Conservation (phyloP, 2,329 filamentous ascomycete species). For the Penicillium sp. region DNA sequence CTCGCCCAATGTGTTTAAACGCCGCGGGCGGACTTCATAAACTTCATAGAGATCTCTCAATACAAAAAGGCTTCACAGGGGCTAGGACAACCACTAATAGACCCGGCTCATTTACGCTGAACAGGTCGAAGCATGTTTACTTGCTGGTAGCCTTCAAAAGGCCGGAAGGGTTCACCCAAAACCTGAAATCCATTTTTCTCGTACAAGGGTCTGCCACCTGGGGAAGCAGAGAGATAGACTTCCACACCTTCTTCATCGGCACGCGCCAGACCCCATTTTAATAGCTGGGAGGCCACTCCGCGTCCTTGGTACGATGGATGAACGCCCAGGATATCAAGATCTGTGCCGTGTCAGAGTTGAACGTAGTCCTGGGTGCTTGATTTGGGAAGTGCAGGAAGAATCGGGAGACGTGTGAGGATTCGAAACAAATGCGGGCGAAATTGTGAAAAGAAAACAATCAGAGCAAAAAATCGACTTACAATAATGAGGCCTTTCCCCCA, state of each 20-base stretch:
- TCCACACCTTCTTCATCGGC: conserved; percentile 39
- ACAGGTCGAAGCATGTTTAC: conserved; percentile 22
- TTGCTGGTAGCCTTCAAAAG: conserved; percentile 19
- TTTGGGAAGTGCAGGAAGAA: background rate
- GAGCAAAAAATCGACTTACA: conserved; percentile 20
- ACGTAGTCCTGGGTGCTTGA: background rate
- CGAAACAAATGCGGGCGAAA: background rate
- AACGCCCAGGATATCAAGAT: conserved; percentile 30
- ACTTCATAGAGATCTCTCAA: background rate
- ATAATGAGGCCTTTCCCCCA: conserved; percentile 27
- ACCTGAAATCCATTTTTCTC: conserved; percentile 42
- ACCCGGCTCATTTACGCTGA: background rate
- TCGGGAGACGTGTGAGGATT: background rate
- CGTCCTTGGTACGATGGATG: conserved; percentile 26
- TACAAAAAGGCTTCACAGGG: too few species aligned
- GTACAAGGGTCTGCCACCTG: conserved; percentile 41
- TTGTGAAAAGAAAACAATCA: background rate
- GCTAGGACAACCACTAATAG: background rate
- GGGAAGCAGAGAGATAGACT: conserved; percentile 41
- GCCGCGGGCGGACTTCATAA: background rate
- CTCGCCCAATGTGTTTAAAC: background rate
- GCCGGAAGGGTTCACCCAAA: conserved; percentile 12
- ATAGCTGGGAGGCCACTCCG: conserved; percentile 31
- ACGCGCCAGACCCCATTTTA: conserved; percentile 41
- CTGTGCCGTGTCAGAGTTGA: conserved; percentile 11